These are phyloP conservation scores for Pseudogymnoascus sp. DNA, from an alignment of 2,329 filamentous ascomycete genomes.

Conservation along the genomic window DNA sequence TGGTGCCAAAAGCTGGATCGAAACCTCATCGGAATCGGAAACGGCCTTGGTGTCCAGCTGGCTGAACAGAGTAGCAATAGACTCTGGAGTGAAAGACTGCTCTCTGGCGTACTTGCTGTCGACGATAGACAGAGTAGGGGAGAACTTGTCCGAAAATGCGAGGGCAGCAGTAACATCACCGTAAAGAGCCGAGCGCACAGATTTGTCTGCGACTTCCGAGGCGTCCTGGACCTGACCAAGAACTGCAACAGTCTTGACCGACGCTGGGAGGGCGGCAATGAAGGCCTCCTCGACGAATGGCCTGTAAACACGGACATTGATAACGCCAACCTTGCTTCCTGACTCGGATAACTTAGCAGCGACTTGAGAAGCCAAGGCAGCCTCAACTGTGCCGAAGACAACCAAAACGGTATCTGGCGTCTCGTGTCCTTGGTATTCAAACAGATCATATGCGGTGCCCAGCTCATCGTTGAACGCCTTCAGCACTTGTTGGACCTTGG, in stretches of 20 bases:
- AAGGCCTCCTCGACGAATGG: conserved; percentile 95
- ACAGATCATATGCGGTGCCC: conserved; percentile 84
- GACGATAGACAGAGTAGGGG: conserved; percentile 55
- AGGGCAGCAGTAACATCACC: conserved; percentile 84
- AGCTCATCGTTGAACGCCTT: conserved; percentile 81
- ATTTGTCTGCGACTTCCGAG: conserved; percentile 64
- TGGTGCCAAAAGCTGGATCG: conserved; percentile 43
- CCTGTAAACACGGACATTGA: conserved; percentile 89
- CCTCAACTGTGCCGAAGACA: conserved; percentile 86
- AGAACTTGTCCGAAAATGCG: conserved; percentile 66
- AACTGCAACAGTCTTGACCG: conserved; percentile 69
- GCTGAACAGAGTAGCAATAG: conserved; percentile 45
- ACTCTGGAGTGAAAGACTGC: conserved; percentile 48
- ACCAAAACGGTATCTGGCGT: conserved; percentile 77
- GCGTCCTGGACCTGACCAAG: conserved; percentile 80
- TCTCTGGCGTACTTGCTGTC: conserved; percentile 86
- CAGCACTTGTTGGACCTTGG: conserved; percentile 64
- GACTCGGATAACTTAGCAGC: conserved; percentile 63
- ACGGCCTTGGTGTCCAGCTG: conserved; percentile 40
- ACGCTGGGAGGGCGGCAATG: conserved; percentile 69
- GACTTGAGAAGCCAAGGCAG: conserved; percentile 77
- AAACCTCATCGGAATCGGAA: conserved; percentile 34
- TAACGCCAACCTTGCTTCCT: conserved; percentile 73
- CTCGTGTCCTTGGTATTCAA: conserved; percentile 86
- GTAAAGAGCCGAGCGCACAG: conserved; percentile 78